phyloP scores from a whole-genome alignment of 257 asterid species.

The Solanum ossicruentum region DNA sequence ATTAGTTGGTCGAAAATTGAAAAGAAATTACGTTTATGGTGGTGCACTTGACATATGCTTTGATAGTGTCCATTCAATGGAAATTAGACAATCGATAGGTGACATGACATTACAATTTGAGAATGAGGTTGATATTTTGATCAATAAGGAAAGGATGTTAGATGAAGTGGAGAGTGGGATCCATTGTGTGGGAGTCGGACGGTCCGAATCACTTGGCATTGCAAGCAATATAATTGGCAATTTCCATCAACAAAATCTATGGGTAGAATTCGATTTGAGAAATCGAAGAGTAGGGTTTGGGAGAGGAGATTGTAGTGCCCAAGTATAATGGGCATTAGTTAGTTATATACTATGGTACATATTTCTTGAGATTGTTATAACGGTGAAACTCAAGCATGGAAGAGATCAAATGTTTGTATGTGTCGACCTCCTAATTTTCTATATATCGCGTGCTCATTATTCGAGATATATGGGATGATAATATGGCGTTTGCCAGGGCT shows the following conservation, averaged over 20 bases:
- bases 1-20: conserved; percentile 41
- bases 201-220: conserved; percentile 52
- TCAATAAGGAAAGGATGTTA: conserved; percentile 28
- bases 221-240: conserved; percentile 70
- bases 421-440: neutral
- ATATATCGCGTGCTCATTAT: neutral
- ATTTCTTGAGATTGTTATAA: neutral
- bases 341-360: neutral
- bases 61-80: conserved; percentile 22
- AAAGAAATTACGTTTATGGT: conserved; percentile 43
- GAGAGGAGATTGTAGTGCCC: conserved; percentile 34
- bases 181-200: conserved; percentile 58
- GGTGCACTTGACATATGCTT: conserved; percentile 74
- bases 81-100: conserved; percentile 39
- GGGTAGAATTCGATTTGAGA: conserved; percentile 75
- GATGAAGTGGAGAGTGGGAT: conserved; percentile 56
- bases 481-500: neutral
- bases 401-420: neutral
- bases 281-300: conserved; percentile 63
- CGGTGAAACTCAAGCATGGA: neutral
- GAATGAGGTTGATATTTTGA: conserved; percentile 43
- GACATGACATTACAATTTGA: conserved; percentile 53
- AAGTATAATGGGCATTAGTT: neutral
- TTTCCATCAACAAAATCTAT: conserved; percentile 69
- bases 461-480: neutral